These are phyloP conservation scores for Suillus alpinus DNA, from an alignment of 768 basidiomycete genomes.

Conservation along the genomic window DNA sequence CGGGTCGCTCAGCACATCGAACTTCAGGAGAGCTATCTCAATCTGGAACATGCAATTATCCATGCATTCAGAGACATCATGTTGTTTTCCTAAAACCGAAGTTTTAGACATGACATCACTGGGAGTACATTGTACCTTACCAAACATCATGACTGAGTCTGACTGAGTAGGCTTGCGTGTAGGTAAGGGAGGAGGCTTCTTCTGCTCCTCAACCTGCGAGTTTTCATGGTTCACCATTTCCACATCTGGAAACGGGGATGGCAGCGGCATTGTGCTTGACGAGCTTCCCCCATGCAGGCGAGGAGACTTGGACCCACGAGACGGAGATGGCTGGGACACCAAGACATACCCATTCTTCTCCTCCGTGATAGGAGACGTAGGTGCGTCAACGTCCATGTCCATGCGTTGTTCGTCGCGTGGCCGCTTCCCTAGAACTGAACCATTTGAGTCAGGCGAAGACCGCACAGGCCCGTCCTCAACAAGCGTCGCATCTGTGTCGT, in stretches of 20 bases:
- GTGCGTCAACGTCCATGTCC: slow-evolving; percentile 52
- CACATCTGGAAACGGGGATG: slow-evolving; percentile 26
- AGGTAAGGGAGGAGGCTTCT: slow-evolving; percentile 56
- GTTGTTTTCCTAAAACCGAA: slow-evolving; percentile 71
- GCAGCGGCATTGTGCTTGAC: slow-evolving; percentile 27
- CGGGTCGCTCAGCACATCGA: slow-evolving; percentile 41
- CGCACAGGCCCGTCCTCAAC: slow-evolving; percentile 67
- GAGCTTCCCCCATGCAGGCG: slow-evolving; percentile 28
- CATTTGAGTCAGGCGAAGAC: slow-evolving; percentile 37
- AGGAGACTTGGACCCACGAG: slow-evolving; percentile 35
- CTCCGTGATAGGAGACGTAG: slow-evolving; percentile 26
- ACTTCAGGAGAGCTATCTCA: slow-evolving; percentile 84
- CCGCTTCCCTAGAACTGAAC: slow-evolving; percentile 70
- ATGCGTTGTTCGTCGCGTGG: slow-evolving; percentile 47
- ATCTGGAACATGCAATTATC: slow-evolving; percentile 99
- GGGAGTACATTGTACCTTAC: slow-evolving; percentile 37
- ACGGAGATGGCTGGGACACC: slow-evolving; percentile 36
- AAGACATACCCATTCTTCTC: slow-evolving; percentile 45
- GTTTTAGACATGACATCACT: slow-evolving; percentile 1
- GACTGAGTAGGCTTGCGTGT: slow-evolving; percentile 51
- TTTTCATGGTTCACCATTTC: slow-evolving; percentile 25
- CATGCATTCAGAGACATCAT: slow-evolving; percentile 98
- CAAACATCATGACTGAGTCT: slow-evolving; percentile 89
- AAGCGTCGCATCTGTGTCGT: slow-evolving; percentile 85
- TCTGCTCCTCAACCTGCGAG: slow-evolving; percentile 19